Evolutionary conservation across 176 grass and related monocot genomes (phyloP), one percentile per base, ranked within the genome.

Genomic region (Cocos nucifera): DNA sequence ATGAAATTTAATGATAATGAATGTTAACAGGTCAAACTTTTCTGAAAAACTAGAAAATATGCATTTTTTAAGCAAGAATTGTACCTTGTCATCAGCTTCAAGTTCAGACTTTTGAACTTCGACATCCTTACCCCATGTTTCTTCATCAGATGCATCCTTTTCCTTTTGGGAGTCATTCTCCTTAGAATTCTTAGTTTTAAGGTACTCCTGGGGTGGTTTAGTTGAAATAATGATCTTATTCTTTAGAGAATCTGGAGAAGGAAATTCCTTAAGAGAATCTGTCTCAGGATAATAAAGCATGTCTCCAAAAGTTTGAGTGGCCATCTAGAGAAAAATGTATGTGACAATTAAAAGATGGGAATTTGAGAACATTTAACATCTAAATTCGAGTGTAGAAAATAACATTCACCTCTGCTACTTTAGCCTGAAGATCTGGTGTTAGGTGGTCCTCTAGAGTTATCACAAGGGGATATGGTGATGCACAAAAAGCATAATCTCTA

Each of bases 371-470:
- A 66, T 22, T 35, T 4, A 17, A 64, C 10, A n/a, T 63, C 49
- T 3, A 17, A 25, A 73, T 14, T 44, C 27, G 23, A 50, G 7
- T 58, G 49, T 27, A 21, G 68, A 74, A 30, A 50, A 28, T 57
- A 73, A 73, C 56, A 23, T 75, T 73, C 54, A 96, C 92, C 83
- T 82, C 62, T 22, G 92, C 86, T 63, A 88, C 92, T 96, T 96
- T 90, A 57, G 87, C 83, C 75, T 96, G 92, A 50, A 96, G 92
- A 71, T 85, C 69, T 22, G 86, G 65, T 61, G 86, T 90, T n/a
- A 96, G 91, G 62, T 96, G 91, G 77, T 96, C 91, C 74, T 96
- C 92, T 21, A 96, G 80, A 61, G 92, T 96, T 50, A 96, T 96
- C 15, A 96, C 72, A 64, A 96, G 74, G 69, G 92, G 92, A 80